Conservation (phyloP, 768 basidiomycete genomes). For the Cyclocybe cylindracea region DNA sequence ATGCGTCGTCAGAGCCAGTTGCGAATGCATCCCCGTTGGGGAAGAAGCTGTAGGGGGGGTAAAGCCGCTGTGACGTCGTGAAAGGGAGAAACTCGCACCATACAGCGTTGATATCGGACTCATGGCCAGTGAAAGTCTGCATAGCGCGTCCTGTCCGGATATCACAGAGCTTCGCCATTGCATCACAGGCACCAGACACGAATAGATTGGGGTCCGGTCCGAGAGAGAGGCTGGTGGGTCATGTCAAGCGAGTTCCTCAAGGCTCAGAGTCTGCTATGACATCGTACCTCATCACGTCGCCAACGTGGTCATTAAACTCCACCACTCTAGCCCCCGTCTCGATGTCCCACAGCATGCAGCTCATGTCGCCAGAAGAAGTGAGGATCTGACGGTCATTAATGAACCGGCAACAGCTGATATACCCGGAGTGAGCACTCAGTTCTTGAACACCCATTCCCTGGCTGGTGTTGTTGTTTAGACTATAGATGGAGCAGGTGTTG, state of each 20-base stretch:
- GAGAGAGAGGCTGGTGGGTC: conserved; percentile 74
- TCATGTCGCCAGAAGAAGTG: conserved; percentile 98
- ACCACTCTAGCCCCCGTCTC: conserved; percentile 97
- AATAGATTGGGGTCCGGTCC: conserved; percentile 93
- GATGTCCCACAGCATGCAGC: conserved; percentile 99
- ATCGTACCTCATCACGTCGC: conserved; percentile 97
- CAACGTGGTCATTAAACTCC: conserved; percentile 99
- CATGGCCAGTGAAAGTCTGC: conserved; percentile 98
- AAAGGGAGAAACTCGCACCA: conserved; percentile 60
- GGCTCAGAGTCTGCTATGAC: not conserved
- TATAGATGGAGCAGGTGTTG: conserved; percentile 99
- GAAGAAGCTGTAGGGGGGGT: conserved; percentile 77
- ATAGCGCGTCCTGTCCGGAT: conserved; percentile 96
- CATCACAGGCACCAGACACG: conserved; percentile 98
- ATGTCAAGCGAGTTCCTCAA: conserved; percentile 13
- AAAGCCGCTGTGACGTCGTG: conserved; percentile 2
- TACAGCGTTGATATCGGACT: conserved; percentile 99
- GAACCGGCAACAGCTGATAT: conserved; percentile 97
- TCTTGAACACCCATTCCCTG: conserved; percentile 90
- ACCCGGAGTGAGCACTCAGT: conserved; percentile 95
- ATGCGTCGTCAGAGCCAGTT: conserved; percentile 98
- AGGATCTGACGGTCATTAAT: conserved; percentile 99
- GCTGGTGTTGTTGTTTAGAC: conserved; percentile 79
- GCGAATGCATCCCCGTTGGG: conserved; percentile 99
- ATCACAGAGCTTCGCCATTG: conserved; percentile 98